phyloP scores from a whole-genome alignment of 2,329 filamentous ascomycete species.

The Pleomassaria siparia region DNA sequence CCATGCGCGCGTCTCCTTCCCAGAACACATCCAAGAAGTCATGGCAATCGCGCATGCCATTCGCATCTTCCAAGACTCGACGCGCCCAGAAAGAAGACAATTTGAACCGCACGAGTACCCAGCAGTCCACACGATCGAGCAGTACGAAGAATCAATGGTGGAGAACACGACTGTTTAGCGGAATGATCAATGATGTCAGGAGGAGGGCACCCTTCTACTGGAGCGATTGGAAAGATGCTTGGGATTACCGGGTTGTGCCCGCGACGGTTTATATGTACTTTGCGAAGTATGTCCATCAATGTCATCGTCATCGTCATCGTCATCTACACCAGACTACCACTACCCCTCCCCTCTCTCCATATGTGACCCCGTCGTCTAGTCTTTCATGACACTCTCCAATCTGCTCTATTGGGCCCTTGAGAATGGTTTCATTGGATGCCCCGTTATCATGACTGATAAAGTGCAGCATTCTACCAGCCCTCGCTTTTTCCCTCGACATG shows the following conservation, averaged over 20 bases:
- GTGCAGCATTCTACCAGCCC: constrained; percentile 75
- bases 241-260: constrained; percentile 86
- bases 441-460: not conserved
- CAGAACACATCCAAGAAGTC: constrained; percentile 19
- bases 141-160: constrained; percentile 60
- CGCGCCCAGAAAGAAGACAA: constrained; percentile 7
- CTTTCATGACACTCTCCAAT: too few species aligned
- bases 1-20: constrained; percentile 19
- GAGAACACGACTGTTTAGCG: constrained; percentile 72
- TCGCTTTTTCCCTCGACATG: constrained; percentile 92
- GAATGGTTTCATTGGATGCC: not conserved
- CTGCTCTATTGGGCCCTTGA: not conserved
- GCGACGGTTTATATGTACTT: constrained; percentile 94
- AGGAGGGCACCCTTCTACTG: constrained; percentile 74
- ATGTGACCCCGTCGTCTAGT: constrained; percentile 1
- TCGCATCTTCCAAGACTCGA: constrained; percentile 14
- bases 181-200: constrained; percentile 77
- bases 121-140: constrained; percentile 15
- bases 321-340: too few species aligned
- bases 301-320: constrained; percentile 8
- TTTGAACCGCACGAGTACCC: constrained; percentile 20
- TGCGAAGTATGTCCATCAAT: constrained; percentile 67
- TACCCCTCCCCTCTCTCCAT: too few species aligned
- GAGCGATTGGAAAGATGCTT: constrained; percentile 84
- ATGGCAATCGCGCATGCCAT: constrained; percentile 20